Base-by-base conservation (phyloP, 2,329 filamentous ascomycete species). In the Aspergillus sp. region DNA sequence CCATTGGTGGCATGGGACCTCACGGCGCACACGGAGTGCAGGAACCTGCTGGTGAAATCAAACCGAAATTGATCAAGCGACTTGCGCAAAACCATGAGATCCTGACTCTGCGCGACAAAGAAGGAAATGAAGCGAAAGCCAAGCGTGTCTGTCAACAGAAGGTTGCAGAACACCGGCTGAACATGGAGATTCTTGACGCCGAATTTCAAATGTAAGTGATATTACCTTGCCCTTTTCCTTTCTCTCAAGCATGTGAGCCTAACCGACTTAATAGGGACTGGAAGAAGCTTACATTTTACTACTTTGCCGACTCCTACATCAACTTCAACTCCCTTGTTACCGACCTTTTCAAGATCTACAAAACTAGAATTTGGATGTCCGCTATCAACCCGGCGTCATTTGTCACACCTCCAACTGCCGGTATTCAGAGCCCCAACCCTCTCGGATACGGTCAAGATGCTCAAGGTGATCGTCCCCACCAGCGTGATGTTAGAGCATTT, bases 281-380 rank as follows among this genome's bases (percentile, higher is more conserved):
- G 87, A 96, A 98, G 78, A 99, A 99, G 74, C 80, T 99, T 55
- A 99, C 96, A 0, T 98, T 98, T 76, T 99, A 97, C 79, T 99
- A 98, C 77, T 99, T 97, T 72, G 93, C 95, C 53, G 93, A 97
- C 70, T 87, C 91, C 0, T 99, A 99, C 73, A 96, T 99, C 81
- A 98, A 98, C 78, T 99, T 99, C 83, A 99, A 99, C 73, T 91
- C 91, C 2, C 85, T 99, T 15, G 95, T 99, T 53, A 96, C 93
- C 0, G 95, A 99, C 71, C 82, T 99, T 12, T 99, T 98, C 84
- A 98, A 98, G 77, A 93, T 98, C 61, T 99, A 98, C 83, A 99
- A 99, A 80, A 96, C 93, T 20, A 87, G 96, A 66, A 99, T 99
- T 68, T 99, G 95, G 95, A 96, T 99, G 91, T 98, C 93, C 4